These are phyloP conservation scores for Pichia cabralensis DNA, from an alignment of 805 yeast genomes.

Conservation along the genomic window DNA sequence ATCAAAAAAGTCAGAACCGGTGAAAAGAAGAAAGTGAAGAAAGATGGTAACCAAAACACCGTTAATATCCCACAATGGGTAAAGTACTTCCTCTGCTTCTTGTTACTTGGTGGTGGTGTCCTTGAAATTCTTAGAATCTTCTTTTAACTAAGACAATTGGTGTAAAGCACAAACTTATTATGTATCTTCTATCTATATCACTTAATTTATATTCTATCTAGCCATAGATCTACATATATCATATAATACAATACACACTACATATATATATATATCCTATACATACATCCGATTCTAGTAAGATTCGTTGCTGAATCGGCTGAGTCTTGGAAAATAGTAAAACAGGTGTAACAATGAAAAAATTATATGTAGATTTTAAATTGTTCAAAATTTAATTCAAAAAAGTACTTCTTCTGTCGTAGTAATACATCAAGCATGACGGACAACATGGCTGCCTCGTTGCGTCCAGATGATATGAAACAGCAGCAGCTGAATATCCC, in stretches of 20 bases:
- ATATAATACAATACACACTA: not conserved
- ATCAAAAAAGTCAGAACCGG: constrained; percentile 36
- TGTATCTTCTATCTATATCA: not conserved
- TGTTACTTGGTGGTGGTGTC: constrained; percentile 75
- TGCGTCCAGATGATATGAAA: too few relatives aligned
- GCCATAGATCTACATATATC: not conserved
- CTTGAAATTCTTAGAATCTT: constrained; percentile 54
- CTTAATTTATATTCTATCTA: not conserved
- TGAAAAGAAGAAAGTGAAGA: constrained; percentile 8
- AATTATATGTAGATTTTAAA: too few relatives aligned
- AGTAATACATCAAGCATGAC: too few relatives aligned
- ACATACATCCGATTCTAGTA: too few relatives aligned
- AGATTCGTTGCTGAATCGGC: too few relatives aligned
- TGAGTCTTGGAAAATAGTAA: too few relatives aligned
- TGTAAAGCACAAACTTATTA: too few relatives aligned
- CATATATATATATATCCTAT: not conserved
- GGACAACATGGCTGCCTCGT: too few relatives aligned
- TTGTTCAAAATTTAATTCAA: too few relatives aligned
- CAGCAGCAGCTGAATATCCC: constrained; percentile 7
- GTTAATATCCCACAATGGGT: constrained; percentile 48
- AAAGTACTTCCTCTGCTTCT: constrained; percentile 41
- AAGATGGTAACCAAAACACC: not conserved
- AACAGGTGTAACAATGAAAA: too few relatives aligned
- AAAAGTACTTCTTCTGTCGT: too few relatives aligned
- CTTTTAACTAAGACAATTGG: constrained; percentile 26